Evolutionary conservation across 163 green algal species (phyloP).

Genomic region (Trebouxia gelatinosa): DNA sequence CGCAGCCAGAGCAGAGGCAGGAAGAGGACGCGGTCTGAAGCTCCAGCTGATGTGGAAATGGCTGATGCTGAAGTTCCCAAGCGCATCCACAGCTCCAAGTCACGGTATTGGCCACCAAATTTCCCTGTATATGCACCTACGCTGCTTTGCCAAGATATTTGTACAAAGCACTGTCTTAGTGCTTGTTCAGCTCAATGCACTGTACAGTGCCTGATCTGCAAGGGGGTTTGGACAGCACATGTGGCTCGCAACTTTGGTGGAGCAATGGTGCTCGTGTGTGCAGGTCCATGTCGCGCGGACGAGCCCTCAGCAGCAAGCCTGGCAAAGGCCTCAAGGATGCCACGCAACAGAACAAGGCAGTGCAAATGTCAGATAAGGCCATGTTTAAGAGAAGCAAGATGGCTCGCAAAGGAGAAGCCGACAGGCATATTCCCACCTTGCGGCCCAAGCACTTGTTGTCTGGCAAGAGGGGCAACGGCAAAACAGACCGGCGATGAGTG

Average conservation of each 20-base stretch:
- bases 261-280: background rate
- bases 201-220: background rate
- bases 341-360: conserved; percentile 75
- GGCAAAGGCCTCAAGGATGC: conserved; percentile 80
- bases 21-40: conserved; percentile 74
- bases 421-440: conserved; percentile 88
- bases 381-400: conserved; percentile 80
- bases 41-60: conserved; percentile 49
- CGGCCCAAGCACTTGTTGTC: conserved; percentile 97
- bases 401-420: conserved; percentile 81
- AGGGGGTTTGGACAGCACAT: background rate
- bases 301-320: conserved; percentile 59
- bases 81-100: conserved; percentile 86
- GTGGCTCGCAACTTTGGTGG: background rate
- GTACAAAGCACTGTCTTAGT: no score
- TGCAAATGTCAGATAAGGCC: conserved; percentile 87
- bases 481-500: conserved; percentile 76
- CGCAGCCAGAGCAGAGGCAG: conserved; percentile 63
- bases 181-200: background rate
- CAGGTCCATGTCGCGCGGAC: conserved; percentile 84
- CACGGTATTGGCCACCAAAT: conserved; percentile 39
- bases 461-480: conserved; percentile 84
- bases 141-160: background rate
- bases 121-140: background rate
- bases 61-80: conserved; percentile 66